Conservation (phyloP, 768 basidiomycete species). For the Suillus plorans region DNA sequence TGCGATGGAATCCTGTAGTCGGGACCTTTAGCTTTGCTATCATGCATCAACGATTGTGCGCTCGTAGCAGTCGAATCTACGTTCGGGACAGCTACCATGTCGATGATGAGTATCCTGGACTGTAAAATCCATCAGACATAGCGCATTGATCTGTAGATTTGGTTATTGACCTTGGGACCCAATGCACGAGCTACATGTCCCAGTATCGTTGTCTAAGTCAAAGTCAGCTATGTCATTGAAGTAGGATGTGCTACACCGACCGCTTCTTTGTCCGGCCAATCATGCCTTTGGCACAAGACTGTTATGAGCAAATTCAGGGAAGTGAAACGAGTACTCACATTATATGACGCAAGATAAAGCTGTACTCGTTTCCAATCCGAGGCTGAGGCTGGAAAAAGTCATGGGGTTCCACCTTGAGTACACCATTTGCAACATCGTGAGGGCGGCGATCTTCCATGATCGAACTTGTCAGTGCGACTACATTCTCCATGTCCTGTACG, state of each 20-base stretch:
- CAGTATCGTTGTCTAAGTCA: neutral
- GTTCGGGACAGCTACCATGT: constrained; percentile 3
- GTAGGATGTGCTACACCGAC: neutral
- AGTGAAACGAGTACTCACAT: neutral
- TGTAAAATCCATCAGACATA: neutral
- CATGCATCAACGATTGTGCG: neutral
- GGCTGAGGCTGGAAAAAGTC: constrained; percentile 41
- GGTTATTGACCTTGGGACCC: neutral
- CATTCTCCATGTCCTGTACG: constrained; percentile 38
- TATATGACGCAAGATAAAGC: constrained; percentile 8
- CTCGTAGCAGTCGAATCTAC: neutral
- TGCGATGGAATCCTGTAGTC: constrained; percentile 1
- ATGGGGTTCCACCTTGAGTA: constrained; percentile 38
- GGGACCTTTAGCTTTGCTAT: neutral
- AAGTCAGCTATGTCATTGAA: neutral
- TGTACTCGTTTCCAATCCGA: neutral
- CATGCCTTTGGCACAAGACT: constrained; percentile 8
- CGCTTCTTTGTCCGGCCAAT: constrained; percentile 15
- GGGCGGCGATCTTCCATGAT: constrained; percentile 30
- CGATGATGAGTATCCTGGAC: constrained; percentile 6
- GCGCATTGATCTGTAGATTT: neutral
- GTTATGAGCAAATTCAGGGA: neutral
- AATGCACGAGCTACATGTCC: neutral
- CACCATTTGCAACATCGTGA: constrained; percentile 30
- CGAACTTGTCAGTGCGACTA: constrained; percentile 1